Base-by-base conservation (phyloP, 129 eudicot genomes). In the Artemisia tridentata region DNA sequence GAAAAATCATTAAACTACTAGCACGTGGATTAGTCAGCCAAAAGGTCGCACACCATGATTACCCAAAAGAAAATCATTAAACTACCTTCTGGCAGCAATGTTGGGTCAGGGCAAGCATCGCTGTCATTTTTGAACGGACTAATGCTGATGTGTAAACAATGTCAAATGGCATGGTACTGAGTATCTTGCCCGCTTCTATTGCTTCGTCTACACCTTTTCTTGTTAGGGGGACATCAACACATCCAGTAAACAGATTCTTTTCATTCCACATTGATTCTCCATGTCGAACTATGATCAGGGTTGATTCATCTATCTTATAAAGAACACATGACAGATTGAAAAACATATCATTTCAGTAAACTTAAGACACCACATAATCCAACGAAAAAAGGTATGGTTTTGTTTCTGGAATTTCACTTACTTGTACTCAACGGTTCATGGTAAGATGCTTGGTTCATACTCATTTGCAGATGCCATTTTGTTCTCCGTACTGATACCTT, bases 251-350 rank as follows among this genome's bases (percentile, higher is more conserved):
- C 63, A 90, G 83, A 76, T 90, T 90, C 81, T 90, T 90, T 75
- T 86, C 95, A 58, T 90, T 90, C 96, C 96, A 90, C 96, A 90
- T 84, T 7, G 96, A 90, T 74, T 90, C 96, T 38, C 96, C 96
- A 63, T 90, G 96, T 59, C 96, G 81, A 66, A 90, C 65, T 82
- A 87, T 82, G 71, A 90, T 85, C 81, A 90, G 73, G 64, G 79
- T 58, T 68, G 96, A 87, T 65, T 90, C 95, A 47, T 83, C 93
- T 90, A 64, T 50, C 71, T 66, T 72, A 48, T 65, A 41, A 11
- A 75, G 11, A 18, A 54, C 67, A 66, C 59, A 48, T 17, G 3
- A 3, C 31, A 72, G 34, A 20, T 29, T 58, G 13, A 47, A 56
- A 6, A 10, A 18, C 20, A 52, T 38, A 48, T 55, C 20, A 61